These are phyloP conservation scores for Pythium monospermum DNA, from an alignment of 352 stramenopile genomes.

Conservation along the genomic window DNA sequence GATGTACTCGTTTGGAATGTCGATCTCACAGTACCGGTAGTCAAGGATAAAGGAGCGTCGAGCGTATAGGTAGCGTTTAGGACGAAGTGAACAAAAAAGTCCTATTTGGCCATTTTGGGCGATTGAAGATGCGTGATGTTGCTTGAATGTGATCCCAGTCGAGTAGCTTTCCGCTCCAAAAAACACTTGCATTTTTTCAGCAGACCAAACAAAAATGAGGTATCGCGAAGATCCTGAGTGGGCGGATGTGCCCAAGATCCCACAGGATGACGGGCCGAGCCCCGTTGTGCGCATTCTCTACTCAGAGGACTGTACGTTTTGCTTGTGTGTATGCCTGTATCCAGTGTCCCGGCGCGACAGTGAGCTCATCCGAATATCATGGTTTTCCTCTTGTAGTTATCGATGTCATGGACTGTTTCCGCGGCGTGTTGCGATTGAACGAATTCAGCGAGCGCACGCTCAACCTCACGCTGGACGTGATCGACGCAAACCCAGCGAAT, in stretches of 20 bases:
- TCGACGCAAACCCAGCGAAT: slow-evolving; percentile 95
- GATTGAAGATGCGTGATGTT: too few relatives aligned
- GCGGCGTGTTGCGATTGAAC: slow-evolving; percentile 87
- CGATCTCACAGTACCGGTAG: too few relatives aligned
- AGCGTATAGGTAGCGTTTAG: too few relatives aligned
- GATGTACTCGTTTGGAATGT: too few relatives aligned
- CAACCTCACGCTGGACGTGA: slow-evolving; percentile 88
- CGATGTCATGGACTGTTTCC: slow-evolving; percentile 94
- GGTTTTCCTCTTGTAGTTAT: slow-evolving; percentile 35
- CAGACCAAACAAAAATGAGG: too few relatives aligned
- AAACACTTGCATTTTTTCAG: too few relatives aligned
- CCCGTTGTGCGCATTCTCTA: slow-evolving; percentile 80
- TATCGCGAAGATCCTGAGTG: slow-evolving; percentile 66
- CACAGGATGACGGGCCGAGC: slow-evolving; percentile 77
- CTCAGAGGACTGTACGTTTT: slow-evolving; percentile 56
- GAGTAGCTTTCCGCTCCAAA: too few relatives aligned
- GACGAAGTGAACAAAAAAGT: too few relatives aligned
- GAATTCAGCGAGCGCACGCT: slow-evolving; percentile 91
- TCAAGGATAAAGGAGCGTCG: too few relatives aligned
- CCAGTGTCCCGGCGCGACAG: not conserved
- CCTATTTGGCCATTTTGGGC: too few relatives aligned
- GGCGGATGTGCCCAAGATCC: slow-evolving; percentile 80
- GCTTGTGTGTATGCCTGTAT: not conserved
- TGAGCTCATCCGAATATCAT: not conserved
- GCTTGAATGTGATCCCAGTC: too few relatives aligned